Base-by-base conservation (phyloP, 805 yeast species). In the Kodamaea lidongshanica region DNA sequence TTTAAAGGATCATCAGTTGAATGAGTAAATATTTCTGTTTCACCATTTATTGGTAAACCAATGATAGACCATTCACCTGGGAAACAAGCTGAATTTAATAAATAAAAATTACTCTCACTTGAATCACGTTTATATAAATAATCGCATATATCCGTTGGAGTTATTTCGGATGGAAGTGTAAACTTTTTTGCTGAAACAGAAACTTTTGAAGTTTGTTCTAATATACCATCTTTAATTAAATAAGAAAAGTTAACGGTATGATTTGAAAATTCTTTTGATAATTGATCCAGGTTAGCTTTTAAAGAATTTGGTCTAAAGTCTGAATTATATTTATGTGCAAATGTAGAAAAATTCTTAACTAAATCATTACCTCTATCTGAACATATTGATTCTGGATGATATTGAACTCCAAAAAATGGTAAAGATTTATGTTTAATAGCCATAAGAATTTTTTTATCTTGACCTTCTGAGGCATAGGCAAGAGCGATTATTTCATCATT, bases 361-460 rank as follows among this genome's bases (percentile, higher is more conserved):
- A 92, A 51, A 7, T 51, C 45, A 2, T 48, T 65, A 2, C 98
- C 98, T 27, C 58, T 44, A 9, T 66, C 61, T 0, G 96, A 86
- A 44, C 95, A 85, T 22, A 89, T 75, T 1, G 96, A 86, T 48
- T 92, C 99, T 0, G 98, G 98, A 48, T 92, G 99, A 48, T 88
- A 94, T 48, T 92, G 99, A 2, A 92, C 96, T 1, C 95, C 98
- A 52, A 66, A 89, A 60, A 81, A 82, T 0, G 96, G 96, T 12
- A 59, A 55, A 0, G 20, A 12, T 0, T 28, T 41, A 46, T 84
- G 88, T 46, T 61, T 70, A 0, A 71, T 92, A 1, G 94, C 95
- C 99, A 92, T 92, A 17, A 85, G 50, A 4, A 81, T 57, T 22
- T 48, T 46, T 4, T 30, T 33, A 22, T 31, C 37, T 7, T 61